Evolutionary conservation across 2,329 filamentous ascomycete genomes (phyloP).

Genomic region (Endocalyx cinctus): DNA sequence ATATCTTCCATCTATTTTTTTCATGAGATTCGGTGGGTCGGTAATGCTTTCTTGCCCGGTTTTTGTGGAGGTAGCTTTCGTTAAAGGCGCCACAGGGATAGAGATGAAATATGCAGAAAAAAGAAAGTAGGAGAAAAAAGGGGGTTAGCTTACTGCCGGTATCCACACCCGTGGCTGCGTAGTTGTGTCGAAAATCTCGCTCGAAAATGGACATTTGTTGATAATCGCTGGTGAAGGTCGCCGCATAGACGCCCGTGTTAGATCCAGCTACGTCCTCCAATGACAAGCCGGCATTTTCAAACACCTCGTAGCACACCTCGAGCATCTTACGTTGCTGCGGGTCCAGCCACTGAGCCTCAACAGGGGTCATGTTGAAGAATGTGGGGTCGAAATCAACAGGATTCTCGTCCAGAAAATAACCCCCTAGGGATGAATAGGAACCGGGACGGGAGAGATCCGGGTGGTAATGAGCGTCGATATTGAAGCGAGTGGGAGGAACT

Average conservation of each 20-base stretch:
- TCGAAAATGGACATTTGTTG: conserved; percentile 23
- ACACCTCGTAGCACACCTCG: conserved; percentile 36
- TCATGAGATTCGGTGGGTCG: too few species aligned
- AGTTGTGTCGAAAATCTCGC: conserved; percentile 18
- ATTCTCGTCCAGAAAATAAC: conserved; percentile 19
- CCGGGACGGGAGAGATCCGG: conserved; percentile 12
- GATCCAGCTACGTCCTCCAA: conserved; percentile 22
- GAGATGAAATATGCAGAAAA: neutral
- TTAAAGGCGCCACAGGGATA: too few species aligned
- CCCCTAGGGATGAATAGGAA: conserved; percentile 14
- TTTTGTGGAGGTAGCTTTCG: too few species aligned
- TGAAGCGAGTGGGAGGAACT: conserved; percentile 13
- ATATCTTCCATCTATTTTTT: neutral
- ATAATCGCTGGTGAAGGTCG: conserved; percentile 19
- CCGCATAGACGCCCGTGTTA: conserved; percentile 24
- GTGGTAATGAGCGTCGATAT: conserved; percentile 17
- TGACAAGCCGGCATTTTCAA: conserved; percentile 33
- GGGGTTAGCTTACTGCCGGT: conserved; percentile 15
- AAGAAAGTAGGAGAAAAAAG: neutral
- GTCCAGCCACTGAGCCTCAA: conserved; percentile 36
- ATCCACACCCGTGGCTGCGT: conserved; percentile 29
- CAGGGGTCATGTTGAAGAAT: conserved; percentile 36
- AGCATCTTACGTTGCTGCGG: conserved; percentile 37
- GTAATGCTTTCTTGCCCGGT: too few species aligned
- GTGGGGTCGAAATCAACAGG: conserved; percentile 20